phyloP scores from a whole-genome alignment of 2,329 filamentous ascomycete genomes.

The Phoma herbarum region DNA sequence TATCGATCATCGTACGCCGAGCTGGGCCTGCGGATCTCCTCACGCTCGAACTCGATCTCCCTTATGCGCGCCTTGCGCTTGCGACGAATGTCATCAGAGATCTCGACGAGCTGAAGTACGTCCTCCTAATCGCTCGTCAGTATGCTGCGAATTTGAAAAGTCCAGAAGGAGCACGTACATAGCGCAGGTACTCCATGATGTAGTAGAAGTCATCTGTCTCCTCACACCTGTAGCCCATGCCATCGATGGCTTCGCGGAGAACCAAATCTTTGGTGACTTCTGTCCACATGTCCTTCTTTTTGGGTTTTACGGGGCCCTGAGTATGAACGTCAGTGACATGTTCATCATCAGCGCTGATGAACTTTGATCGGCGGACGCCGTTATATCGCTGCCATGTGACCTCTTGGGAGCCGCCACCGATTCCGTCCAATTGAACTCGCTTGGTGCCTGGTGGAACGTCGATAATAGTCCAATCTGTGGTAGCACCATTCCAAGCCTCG shows the following conservation, averaged over 20 bases:
- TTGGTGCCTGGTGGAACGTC: conserved; percentile 86
- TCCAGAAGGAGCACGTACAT: conserved; percentile 68
- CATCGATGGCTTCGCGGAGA: conserved; percentile 83
- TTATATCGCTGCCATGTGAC: conserved; percentile 82
- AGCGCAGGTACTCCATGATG: conserved; percentile 86
- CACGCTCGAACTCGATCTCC: conserved; percentile 69
- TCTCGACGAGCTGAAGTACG: conserved; percentile 80
- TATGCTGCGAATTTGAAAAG: neutral
- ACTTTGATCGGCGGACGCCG: conserved; percentile 77
- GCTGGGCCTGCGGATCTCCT: conserved; percentile 59
- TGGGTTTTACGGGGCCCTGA: conserved; percentile 45
- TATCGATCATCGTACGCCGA: conserved; percentile 69
- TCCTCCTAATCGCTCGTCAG: conserved; percentile 71
- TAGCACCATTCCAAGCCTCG: conserved; percentile 77
- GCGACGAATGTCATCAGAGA: conserved; percentile 82
- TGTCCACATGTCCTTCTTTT: conserved; percentile 77
- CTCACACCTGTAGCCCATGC: conserved; percentile 85
- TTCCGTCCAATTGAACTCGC: conserved; percentile 81
- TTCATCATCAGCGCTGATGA: conserved; percentile 71
- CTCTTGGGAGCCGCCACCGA: conserved; percentile 77
- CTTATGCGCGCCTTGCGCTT: conserved; percentile 66
- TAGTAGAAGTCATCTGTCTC: conserved; percentile 92
- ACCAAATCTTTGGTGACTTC: conserved; percentile 96
- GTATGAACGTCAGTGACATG: conserved; percentile 56
- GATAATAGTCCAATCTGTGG: conserved; percentile 80